These are phyloP conservation scores for Leptographium lundbergii DNA, from an alignment of 2,329 filamentous ascomycete genomes.

Conservation along the genomic window DNA sequence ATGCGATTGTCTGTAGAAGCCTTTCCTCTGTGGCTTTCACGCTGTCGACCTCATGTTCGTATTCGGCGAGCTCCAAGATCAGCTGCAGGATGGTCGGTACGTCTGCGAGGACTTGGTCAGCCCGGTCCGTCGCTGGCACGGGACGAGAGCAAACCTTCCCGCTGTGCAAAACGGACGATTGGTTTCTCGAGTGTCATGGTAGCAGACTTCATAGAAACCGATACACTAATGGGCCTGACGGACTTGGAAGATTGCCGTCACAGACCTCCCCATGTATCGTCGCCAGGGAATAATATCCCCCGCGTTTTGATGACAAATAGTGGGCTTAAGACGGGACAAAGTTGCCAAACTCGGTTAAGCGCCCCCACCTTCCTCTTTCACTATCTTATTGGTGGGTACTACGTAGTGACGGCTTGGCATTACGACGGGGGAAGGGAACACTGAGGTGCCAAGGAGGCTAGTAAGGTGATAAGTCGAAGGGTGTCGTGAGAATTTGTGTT, in stretches of 20 bases:
- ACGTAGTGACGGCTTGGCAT: background rate
- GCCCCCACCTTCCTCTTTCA: background rate
- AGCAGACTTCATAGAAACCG: too few relatives aligned
- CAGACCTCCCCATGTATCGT: background rate
- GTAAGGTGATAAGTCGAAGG: background rate
- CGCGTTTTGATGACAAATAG: background rate
- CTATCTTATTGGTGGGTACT: background rate
- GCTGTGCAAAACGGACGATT: constrained; percentile 43
- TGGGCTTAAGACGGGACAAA: background rate
- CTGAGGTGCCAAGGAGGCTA: background rate
- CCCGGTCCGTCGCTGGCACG: background rate
- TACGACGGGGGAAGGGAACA: background rate
- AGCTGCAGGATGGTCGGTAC: constrained; percentile 67
- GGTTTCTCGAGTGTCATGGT: constrained; percentile 19
- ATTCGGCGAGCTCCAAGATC: constrained; percentile 75
- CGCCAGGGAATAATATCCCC: background rate
- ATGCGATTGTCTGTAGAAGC: constrained; percentile 65
- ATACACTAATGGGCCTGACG: background rate
- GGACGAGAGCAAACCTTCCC: constrained; percentile 33
- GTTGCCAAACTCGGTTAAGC: background rate
- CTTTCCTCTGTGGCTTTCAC: constrained; percentile 70
- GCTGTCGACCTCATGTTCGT: constrained; percentile 63
- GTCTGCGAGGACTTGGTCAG: constrained; percentile 39
- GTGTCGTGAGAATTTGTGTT: too few relatives aligned
- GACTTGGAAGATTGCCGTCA: background rate